phyloP scores from a whole-genome alignment of 805 yeast species.

The baker's yeast (Saccharomyces cerevisiae) region DNA sequence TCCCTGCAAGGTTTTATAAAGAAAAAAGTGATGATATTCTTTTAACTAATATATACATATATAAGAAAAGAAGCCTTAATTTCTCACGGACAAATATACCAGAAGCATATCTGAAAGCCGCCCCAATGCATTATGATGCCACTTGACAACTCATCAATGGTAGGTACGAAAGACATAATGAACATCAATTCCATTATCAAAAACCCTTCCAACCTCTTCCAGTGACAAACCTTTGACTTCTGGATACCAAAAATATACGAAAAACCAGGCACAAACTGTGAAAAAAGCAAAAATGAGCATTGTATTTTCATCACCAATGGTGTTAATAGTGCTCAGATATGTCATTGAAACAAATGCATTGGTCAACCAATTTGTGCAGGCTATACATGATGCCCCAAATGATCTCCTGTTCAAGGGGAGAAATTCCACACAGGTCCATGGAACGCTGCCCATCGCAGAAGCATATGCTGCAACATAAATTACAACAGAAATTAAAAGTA shows the following conservation, averaged over 20 bases:
- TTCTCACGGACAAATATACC: not conserved
- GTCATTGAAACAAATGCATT: conserved; percentile 33
- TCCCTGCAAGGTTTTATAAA: not conserved
- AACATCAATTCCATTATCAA: conserved; percentile 35
- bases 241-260: conserved; percentile 35
- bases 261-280: conserved; percentile 33
- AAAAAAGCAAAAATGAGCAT: conserved; percentile 31
- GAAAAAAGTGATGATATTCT: not conserved
- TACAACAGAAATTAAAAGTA: conserved; percentile 28
- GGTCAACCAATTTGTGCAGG: conserved; percentile 37
- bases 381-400: conserved; percentile 36
- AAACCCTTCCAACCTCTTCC: conserved; percentile 36
- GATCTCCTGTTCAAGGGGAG: conserved; percentile 36
- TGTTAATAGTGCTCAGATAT: conserved; percentile 29
- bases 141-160: conserved; percentile 9
- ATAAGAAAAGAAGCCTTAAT: not conserved
- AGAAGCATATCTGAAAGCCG: not conserved
- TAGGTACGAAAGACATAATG: conserved; percentile 29
- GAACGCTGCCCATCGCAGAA: conserved; percentile 37
- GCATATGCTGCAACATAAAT: conserved; percentile 37
- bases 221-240: conserved; percentile 39
- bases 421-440: conserved; percentile 40
- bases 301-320: conserved; percentile 27
- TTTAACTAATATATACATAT: not conserved
- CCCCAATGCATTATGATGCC: not conserved